Base-by-base conservation (phyloP, 352 stramenopile species). In the Thalassiosira hispida region DNA sequence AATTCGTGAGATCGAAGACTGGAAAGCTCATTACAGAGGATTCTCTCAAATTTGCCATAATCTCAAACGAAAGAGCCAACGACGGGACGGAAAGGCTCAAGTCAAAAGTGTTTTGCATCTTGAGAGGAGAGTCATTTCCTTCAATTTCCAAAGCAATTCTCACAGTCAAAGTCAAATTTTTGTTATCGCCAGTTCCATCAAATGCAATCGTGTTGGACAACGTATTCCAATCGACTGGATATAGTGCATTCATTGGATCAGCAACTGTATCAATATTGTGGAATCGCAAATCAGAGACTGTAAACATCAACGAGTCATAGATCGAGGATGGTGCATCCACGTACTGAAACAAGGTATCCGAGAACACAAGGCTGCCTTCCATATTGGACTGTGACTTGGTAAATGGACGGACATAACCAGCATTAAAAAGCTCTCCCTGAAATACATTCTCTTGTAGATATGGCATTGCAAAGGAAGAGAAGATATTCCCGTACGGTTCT, bases 401-500 rank as follows among this genome's bases (percentile, higher is more conserved):
- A 0, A 69, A 38, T 1, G 46, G 2, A 20, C 38, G 56, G 2
- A 84, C 51, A 47, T 57, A 64, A 2, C 49, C 20, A 47, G 52
- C 18, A 29, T 84, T 84, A 18, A 84, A 66, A 25, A 38, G 0
- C 31, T 75, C 46, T 5, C 23, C n/a, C 33, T 57, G 2, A 3
- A 75, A 27, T 31, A 83, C 9, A 60, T 83, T 31, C 23, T 56
- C 47, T 14, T 60, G 46, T 0, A 83, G 33, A 55, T 70, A 64
- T 0, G 75, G 75, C 18, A 68, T 47, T 12, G 83, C 35, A 0
- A 75, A 40, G 16, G 18, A 51, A 66, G 59, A 72, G 27, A 78
- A 38, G 2, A 83, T n/a, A 62, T 80, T 59, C 22, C 82, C 82
- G 49, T 86, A 89, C 14, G 62, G 72, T 47, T 33, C 59, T 22